These are phyloP conservation scores for Malania oleifera DNA, from an alignment of 164 flowering plant species.

Conservation along the genomic window DNA sequence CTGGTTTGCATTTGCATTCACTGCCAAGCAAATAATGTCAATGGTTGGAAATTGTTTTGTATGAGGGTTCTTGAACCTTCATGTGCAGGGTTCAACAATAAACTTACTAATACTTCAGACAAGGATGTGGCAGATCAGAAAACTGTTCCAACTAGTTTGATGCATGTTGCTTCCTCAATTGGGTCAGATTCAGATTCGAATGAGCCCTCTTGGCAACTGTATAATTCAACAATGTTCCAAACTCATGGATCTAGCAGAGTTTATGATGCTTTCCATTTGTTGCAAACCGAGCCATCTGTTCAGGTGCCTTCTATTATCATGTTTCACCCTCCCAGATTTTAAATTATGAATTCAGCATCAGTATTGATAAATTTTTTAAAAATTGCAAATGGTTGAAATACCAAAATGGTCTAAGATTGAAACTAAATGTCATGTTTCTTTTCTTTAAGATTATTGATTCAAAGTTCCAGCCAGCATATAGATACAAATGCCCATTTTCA, in stretches of 20 bases:
- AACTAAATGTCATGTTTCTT: too few relatives aligned
- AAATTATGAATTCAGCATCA: too few relatives aligned
- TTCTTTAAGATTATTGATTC: too few relatives aligned
- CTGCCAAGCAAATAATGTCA: too few relatives aligned
- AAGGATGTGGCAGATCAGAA: slow-evolving; percentile 14
- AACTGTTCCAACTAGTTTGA: slow-evolving; percentile 12
- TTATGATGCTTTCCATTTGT: slow-evolving; percentile 55
- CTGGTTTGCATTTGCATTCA: too few relatives aligned
- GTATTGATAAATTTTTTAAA: not conserved
- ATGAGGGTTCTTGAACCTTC: slow-evolving; percentile 33
- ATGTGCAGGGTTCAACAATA: slow-evolving; percentile 14
- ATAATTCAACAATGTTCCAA: slow-evolving; percentile 25
- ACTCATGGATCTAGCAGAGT: slow-evolving; percentile 35
- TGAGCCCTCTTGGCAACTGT: slow-evolving; percentile 47
- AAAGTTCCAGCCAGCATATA: too few relatives aligned
- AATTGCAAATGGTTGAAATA: not conserved
- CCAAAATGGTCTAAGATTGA: too few relatives aligned
- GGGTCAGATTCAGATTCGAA: slow-evolving; percentile 57
- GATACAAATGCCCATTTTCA: too few relatives aligned
- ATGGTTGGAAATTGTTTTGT: too few relatives aligned
- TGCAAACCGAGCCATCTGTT: slow-evolving; percentile 62
- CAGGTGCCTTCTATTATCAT: slow-evolving; percentile 40
- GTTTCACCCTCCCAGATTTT: not conserved
- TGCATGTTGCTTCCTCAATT: slow-evolving; percentile 19
- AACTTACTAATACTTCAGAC: slow-evolving; percentile 14